Percentiles rank a stretch among this genome's conserved stretches.
phyloP scores from a whole-genome alignment of 768 basidiomycete genomes.

The Tephrocybe sp. region DNA sequence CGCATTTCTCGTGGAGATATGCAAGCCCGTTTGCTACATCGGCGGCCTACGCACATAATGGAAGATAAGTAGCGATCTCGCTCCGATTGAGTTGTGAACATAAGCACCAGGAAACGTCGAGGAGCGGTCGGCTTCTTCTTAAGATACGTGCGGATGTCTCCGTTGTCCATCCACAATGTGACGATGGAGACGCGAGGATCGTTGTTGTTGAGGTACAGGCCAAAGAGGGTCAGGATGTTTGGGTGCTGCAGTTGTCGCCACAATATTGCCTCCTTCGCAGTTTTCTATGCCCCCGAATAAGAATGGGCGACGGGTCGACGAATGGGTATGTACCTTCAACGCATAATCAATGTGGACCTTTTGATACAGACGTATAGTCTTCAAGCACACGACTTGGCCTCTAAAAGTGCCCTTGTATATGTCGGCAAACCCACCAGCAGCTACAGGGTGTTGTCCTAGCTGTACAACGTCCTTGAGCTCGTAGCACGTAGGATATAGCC shows the following conservation, averaged over 20 bases:
- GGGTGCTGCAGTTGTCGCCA: background rate
- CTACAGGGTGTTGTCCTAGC: too few relatives aligned
- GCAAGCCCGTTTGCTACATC: background rate
- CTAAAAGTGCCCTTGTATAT: too few relatives aligned
- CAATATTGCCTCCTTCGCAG: background rate
- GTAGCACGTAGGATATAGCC: too few relatives aligned
- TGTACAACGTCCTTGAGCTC: too few relatives aligned
- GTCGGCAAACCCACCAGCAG: too few relatives aligned
- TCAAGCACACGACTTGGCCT: too few relatives aligned
- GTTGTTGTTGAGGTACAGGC: background rate
- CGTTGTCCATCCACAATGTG: constrained; percentile 2
- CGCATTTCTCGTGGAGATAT: background rate
- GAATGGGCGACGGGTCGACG: too few relatives aligned
- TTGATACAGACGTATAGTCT: too few relatives aligned
- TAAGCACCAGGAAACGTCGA: background rate
- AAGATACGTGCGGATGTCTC: background rate
- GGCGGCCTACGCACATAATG: background rate
- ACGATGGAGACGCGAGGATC: background rate
- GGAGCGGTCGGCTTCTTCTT: background rate
- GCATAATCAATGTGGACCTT: background rate
- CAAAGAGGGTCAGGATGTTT: background rate
- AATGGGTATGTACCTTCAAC: background rate
- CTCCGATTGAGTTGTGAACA: background rate
- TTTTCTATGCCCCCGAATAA: too few relatives aligned
- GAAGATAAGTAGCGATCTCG: too few relatives aligned